These are phyloP conservation scores for Pinus tabuliformis DNA, from an alignment of 75 land plant genomes.

Conservation along the genomic window DNA sequence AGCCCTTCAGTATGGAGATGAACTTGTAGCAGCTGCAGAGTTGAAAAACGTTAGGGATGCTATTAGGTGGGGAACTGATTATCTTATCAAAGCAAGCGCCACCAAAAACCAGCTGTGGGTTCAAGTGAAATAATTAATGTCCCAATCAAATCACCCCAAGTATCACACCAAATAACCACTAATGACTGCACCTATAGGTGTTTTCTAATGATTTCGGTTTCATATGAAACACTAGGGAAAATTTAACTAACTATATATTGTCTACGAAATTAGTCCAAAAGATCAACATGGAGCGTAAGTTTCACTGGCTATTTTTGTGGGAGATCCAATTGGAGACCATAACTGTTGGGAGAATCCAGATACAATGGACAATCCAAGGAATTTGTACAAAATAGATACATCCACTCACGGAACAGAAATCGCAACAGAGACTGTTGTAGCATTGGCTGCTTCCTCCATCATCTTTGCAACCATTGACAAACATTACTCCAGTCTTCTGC, in stretches of 20 bases:
- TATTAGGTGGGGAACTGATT: conserved; percentile 91
- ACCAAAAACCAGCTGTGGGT: conserved; percentile 20
- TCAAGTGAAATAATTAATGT: conserved; percentile 31
- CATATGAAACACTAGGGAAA: too few relatives aligned
- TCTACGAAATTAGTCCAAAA: too few relatives aligned
- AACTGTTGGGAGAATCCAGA: conserved; percentile 32
- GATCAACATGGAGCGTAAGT: background rate
- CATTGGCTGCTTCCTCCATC: conserved; percentile 86
- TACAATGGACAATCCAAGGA: conserved; percentile 45
- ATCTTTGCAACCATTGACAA: conserved; percentile 52
- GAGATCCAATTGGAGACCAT: conserved; percentile 13
- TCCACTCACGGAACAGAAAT: conserved; percentile 39
- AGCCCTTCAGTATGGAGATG: conserved; percentile 36
- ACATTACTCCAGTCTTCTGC: conserved; percentile 55
- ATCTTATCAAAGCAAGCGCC: conserved; percentile 61
- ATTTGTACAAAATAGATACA: too few relatives aligned
- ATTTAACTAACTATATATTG: background rate
- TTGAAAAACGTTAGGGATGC: conserved; percentile 40
- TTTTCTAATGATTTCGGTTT: too few relatives aligned
- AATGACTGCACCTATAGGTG: too few relatives aligned
- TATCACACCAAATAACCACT: too few relatives aligned
- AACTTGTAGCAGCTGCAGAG: conserved; percentile 54
- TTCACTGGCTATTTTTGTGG: conserved; percentile 1
- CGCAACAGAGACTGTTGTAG: conserved; percentile 78
- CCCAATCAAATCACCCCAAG: too few relatives aligned